Conservation (phyloP, 2,329 filamentous ascomycete species). For the Colletotrichum cordylinicola region DNA sequence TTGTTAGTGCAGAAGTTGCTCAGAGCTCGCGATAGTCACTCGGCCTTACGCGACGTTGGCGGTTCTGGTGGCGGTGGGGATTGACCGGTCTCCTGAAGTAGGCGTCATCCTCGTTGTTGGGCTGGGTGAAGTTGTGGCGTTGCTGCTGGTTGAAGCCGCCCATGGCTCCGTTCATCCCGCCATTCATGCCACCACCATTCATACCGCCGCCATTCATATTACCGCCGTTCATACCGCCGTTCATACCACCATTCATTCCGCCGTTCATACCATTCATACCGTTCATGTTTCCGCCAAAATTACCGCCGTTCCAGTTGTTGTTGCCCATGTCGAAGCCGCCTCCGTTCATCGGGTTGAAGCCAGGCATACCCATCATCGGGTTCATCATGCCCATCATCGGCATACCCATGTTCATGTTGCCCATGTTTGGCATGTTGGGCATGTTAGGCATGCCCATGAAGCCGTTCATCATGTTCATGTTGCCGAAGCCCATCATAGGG, state of each 20-base stretch:
- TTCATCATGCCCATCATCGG: slow-evolving; percentile 39
- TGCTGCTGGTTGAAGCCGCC: slow-evolving; percentile 23
- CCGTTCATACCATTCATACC: slow-evolving; percentile 29
- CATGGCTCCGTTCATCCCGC: slow-evolving; percentile 27
- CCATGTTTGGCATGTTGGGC: slow-evolving; percentile 35
- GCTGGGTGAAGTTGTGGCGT: slow-evolving; percentile 48
- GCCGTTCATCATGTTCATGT: slow-evolving; percentile 25
- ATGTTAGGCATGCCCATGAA: slow-evolving; percentile 40
- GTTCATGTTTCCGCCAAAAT: slow-evolving; percentile 37
- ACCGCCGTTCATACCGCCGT: slow-evolving; percentile 32
- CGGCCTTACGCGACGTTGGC: slow-evolving; percentile 79
- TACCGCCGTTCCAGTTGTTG: slow-evolving; percentile 36
- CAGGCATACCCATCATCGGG: slow-evolving; percentile 25
- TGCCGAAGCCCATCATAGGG: slow-evolving; percentile 29
- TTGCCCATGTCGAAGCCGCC: slow-evolving; percentile 33
- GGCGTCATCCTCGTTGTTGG: slow-evolving; percentile 80
- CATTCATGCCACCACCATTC: slow-evolving; percentile 36
- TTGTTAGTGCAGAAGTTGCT: slow-evolving; percentile 21
- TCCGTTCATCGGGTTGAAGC: slow-evolving; percentile 27
- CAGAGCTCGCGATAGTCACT: slow-evolving; percentile 90
- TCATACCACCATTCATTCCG: slow-evolving; percentile 34
- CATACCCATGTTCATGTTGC: slow-evolving; percentile 32
- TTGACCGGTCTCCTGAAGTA: slow-evolving; percentile 98
- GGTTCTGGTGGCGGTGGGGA: slow-evolving; percentile 86
- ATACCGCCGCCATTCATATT: slow-evolving; percentile 33